phyloP scores from a whole-genome alignment of 2,329 filamentous ascomycete species.

The Fusarium subtropicale region DNA sequence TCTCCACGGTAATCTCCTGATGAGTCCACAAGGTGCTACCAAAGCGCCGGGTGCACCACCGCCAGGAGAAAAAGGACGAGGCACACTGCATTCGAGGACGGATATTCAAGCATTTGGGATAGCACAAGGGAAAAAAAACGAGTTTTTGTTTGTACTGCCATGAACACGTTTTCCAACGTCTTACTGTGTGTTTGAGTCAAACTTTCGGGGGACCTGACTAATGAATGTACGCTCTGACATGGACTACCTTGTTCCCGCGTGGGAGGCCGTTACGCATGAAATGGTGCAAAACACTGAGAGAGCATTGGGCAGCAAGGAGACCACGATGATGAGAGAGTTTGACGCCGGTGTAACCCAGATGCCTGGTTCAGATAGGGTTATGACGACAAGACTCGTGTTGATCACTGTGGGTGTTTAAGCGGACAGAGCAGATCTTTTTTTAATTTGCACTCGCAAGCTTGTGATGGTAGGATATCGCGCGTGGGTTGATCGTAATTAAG shows the following conservation, averaged over 20 bases:
- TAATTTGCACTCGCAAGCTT: background rate
- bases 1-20: conserved; percentile 37
- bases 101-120: background rate
- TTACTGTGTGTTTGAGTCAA: background rate
- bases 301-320: background rate
- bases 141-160: background rate
- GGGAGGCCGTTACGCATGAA: background rate
- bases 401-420: background rate
- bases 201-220: background rate
- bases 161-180: background rate
- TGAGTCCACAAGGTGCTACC: conserved; percentile 19
- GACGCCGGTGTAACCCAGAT: background rate
- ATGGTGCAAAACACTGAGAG: background rate
- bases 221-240: background rate
- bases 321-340: conserved; percentile 2
- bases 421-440: background rate
- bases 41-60: conserved; percentile 2
- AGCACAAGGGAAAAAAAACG: background rate
- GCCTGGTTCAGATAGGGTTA: conserved; percentile 6
- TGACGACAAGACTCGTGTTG: conserved; percentile 26
- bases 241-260: background rate
- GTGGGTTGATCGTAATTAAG: conserved; percentile 16
- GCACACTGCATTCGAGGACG: background rate
- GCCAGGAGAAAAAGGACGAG: background rate
- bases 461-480: background rate